phyloP scores from a whole-genome alignment of 2,329 filamentous ascomycete genomes.

The Aspergillus latus region DNA sequence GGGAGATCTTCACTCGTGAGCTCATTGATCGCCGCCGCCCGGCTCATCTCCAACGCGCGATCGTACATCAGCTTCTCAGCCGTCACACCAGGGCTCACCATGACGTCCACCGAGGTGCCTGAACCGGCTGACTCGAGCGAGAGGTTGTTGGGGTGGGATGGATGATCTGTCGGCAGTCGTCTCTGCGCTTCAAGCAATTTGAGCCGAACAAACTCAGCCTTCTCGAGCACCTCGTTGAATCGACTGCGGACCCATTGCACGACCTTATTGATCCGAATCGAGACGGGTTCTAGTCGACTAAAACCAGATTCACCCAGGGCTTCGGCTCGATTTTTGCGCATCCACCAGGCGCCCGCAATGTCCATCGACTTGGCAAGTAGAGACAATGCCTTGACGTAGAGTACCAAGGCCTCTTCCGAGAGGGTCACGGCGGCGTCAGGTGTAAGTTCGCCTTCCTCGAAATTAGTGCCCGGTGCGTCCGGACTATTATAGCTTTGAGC shows the following conservation, averaged over 20 bases:
- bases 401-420: slow-evolving; percentile 89
- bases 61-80: slow-evolving; percentile 99
- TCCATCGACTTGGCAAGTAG: slow-evolving; percentile 94
- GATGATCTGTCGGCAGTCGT: slow-evolving; percentile 78
- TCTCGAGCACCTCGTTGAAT: slow-evolving; percentile 97
- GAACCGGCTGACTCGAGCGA: slow-evolving; percentile 58
- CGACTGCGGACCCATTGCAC: slow-evolving; percentile 93
- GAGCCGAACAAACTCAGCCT: slow-evolving; percentile 88
- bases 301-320: slow-evolving; percentile 46
- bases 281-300: slow-evolving; percentile 51
- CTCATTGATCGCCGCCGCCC: slow-evolving; percentile 90
- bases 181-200: slow-evolving; percentile 85
- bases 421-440: slow-evolving; percentile 80
- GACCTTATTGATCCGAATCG: slow-evolving; percentile 79
- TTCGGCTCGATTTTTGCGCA: slow-evolving; percentile 70
- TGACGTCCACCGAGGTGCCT: slow-evolving; percentile 71
- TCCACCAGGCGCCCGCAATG: slow-evolving; percentile 91
- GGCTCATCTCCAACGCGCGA: slow-evolving; percentile 93
- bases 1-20: slow-evolving; percentile 84
- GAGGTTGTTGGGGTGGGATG: slow-evolving; percentile 80
- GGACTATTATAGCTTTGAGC: slow-evolving; percentile 38
- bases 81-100: slow-evolving; percentile 82
- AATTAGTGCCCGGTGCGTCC: slow-evolving; percentile 36
- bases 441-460: slow-evolving; percentile 71
- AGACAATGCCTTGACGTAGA: slow-evolving; percentile 92